Base-by-base conservation (phyloP, 148 eudicot genomes). In the Vaccinium corymbosum region DNA sequence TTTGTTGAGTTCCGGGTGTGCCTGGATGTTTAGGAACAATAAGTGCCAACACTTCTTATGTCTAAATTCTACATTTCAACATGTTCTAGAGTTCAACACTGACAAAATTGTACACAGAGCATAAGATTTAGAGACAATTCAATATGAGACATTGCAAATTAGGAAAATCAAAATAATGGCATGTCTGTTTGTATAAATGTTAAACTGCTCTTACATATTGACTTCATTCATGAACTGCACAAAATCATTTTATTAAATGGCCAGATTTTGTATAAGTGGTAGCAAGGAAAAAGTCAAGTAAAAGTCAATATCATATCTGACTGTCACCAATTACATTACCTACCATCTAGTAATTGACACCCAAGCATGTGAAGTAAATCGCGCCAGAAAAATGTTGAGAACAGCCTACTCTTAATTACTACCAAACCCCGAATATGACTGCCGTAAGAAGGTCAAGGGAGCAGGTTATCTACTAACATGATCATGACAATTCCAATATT, bases 1-100 rank as follows among this genome's bases (percentile, higher is more conserved):
- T 85, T 95, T 95, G 83, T 62, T 88, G 7, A 95, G 91, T 59
- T 86, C 88, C 10, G 93, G 95, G 77, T 94, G 98, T 82, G 85
- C 93, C 98, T 94, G 91, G 64, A 87, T 70, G 25, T 70, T 85
- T 46, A 32, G 19, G 20, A 56, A 61, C 2, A 27, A 66, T 32
- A 48, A 27, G 27, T 2, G 15, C 56, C 17, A n/a, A 6, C 38
- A 22, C n/a, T 81, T 25, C 25, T 12, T 5, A 52, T 25, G 17
- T 17, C 3, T 27, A 53, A 78, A 53, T 78, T 29, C 62, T 53
- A 78, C 46, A 53, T 25, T 19, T 76, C 80, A 49, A 76, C 32
- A n/a, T 50, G 57, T 35, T 38, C 25, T 73, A 73, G 27, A 75
- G 78, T 19, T 20, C 9, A 6, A n/a, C 16, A 14, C 10, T 3